Evolutionary conservation across 257 asterid genomes (phyloP).

Genomic region (Pogostemon cablin): DNA sequence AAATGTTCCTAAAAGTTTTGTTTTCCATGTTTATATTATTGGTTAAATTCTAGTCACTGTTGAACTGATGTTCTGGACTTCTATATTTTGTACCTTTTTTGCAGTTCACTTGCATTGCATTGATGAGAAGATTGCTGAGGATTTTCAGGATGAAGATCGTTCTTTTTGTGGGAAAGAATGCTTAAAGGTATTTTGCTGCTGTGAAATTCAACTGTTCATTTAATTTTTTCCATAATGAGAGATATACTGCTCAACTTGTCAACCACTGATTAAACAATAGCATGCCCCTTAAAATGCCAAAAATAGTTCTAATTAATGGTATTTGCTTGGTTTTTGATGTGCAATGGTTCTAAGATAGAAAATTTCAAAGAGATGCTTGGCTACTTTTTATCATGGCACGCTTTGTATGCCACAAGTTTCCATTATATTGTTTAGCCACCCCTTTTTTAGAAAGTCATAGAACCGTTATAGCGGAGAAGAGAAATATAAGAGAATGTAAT

Average conservation of each 20-base stretch:
- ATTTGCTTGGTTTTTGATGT: slow-evolving; percentile 7
- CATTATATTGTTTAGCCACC: slow-evolving; percentile 12
- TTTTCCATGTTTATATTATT: slow-evolving; percentile 14
- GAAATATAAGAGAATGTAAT: slow-evolving; percentile 3
- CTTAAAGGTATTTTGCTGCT: slow-evolving; percentile 55
- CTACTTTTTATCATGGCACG: background rate
- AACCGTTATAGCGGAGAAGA: slow-evolving; percentile 21
- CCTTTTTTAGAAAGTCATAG: slow-evolving; percentile 24
- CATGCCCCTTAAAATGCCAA: slow-evolving; percentile 1
- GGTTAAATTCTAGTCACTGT: slow-evolving; percentile 19
- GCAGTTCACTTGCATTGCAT: slow-evolving; percentile 80
- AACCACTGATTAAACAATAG: slow-evolving; percentile 15
- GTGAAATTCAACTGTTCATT: slow-evolving; percentile 21
- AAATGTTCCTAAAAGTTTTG: slow-evolving; percentile 5
- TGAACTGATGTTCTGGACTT: background rate
- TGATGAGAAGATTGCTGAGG: slow-evolving; percentile 43
- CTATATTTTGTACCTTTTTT: slow-evolving; percentile 29
- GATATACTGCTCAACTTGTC: background rate
- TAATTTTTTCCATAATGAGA: background rate
- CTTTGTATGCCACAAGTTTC: background rate
- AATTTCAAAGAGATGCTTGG: background rate
- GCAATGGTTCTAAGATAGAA: background rate
- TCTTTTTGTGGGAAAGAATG: slow-evolving; percentile 82
- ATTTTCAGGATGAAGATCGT: slow-evolving; percentile 41
- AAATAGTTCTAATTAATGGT: background rate